A percentile compares a stretch with the other conserved stretches of the same genome.
These are phyloP conservation scores for Sporormia fimetaria DNA, from an alignment of 495 filamentous ascomycete genomes.

Conservation along the genomic window DNA sequence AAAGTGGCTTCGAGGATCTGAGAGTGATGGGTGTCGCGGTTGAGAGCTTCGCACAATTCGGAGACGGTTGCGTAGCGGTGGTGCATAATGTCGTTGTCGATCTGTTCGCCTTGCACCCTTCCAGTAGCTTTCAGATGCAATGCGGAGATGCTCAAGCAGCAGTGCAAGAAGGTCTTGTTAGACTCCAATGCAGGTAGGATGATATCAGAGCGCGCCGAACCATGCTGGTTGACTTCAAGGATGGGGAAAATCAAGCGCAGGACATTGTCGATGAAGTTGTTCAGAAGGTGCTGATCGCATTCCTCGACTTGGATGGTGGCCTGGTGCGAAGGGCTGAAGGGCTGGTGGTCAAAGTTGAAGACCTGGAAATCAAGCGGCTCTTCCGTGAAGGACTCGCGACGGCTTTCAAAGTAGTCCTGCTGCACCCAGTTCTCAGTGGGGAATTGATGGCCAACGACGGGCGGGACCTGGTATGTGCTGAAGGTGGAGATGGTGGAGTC, in stretches of 20 bases:
- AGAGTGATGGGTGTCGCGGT: slow-evolving; percentile 66
- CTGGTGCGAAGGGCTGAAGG: slow-evolving; percentile 44
- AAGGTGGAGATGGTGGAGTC: slow-evolving; percentile 82
- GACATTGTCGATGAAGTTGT: slow-evolving; percentile 86
- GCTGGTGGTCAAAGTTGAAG: slow-evolving; percentile 60
- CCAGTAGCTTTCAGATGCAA: slow-evolving; percentile 80
- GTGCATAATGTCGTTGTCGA: slow-evolving; percentile 86
- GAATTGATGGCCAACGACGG: slow-evolving; percentile 49
- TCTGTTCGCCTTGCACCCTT: slow-evolving; percentile 56
- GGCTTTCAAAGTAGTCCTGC: slow-evolving; percentile 56
- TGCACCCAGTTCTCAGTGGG: slow-evolving; percentile 60
- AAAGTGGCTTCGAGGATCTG: slow-evolving; percentile 88
- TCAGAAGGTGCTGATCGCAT: slow-evolving; percentile 70
- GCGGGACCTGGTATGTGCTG: slow-evolving; percentile 71
- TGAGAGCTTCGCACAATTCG: slow-evolving; percentile 72
- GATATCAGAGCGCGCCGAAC: slow-evolving; percentile 62
- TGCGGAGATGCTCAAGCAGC: slow-evolving; percentile 90
- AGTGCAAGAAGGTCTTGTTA: slow-evolving; percentile 90
- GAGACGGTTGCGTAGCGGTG: slow-evolving; percentile 84
- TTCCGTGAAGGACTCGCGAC: slow-evolving; percentile 50
- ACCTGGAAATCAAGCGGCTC: slow-evolving; percentile 61
- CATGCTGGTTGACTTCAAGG: slow-evolving; percentile 75
- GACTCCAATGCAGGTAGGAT: slow-evolving; percentile 75
- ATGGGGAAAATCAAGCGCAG: slow-evolving; percentile 83
- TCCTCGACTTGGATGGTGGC: slow-evolving; percentile 78